Evolutionary conservation across 768 basidiomycete species (phyloP).

Genomic region (Russula vinacea): DNA sequence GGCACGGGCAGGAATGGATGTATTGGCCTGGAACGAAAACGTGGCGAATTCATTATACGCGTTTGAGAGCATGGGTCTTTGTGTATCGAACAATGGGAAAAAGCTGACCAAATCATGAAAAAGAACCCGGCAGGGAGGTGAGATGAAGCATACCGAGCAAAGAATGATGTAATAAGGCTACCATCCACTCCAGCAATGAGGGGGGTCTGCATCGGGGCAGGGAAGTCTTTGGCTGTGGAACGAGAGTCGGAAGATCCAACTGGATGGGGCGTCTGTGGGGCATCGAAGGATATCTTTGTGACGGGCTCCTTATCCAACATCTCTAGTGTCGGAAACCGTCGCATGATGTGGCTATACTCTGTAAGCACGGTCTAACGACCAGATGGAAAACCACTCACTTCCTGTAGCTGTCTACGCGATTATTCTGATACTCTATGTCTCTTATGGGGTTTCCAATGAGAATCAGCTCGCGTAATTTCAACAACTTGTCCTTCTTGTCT

Average conservation of each 20-base stretch:
- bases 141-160: constrained; percentile 56
- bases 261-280: constrained; percentile 52
- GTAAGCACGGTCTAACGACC: constrained; percentile 15
- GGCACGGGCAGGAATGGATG: constrained; percentile 73
- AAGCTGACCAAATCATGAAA: constrained; percentile 49
- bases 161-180: constrained; percentile 67
- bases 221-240: constrained; percentile 70
- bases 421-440: constrained; percentile 54
- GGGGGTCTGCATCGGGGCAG: constrained; percentile 66
- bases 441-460: constrained; percentile 74
- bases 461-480: constrained; percentile 67
- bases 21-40: constrained; percentile 87
- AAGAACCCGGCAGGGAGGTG: neutral
- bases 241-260: constrained; percentile 38
- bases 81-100: constrained; percentile 79
- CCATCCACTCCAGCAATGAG: constrained; percentile 74
- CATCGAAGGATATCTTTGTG: constrained; percentile 75
- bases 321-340: constrained; percentile 76
- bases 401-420: constrained; percentile 61
- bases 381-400: constrained; percentile 45
- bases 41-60: constrained; percentile 86
- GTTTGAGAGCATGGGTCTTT: constrained; percentile 61
- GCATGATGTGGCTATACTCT: constrained; percentile 63
- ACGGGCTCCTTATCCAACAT: constrained; percentile 84
- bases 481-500: constrained; percentile 55